Conservation (phyloP, 371 early-diverging fungal genomes). For the Funneliformis caledonium region DNA sequence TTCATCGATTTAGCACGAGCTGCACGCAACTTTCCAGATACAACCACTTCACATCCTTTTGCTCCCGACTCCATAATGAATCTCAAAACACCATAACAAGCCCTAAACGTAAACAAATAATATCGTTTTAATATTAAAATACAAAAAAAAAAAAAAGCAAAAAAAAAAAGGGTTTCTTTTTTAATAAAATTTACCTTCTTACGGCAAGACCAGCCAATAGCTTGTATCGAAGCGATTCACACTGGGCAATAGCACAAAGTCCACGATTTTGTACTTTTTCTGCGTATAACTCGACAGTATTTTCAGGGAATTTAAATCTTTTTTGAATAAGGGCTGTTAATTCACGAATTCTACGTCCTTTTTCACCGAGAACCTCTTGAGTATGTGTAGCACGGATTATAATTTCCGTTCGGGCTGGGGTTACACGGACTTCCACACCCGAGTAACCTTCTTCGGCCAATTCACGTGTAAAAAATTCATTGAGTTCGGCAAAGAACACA, state of each 20-base stretch:
- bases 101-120: constrained; percentile 57
- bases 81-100: constrained; percentile 98
- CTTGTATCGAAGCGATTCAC: constrained; percentile 98
- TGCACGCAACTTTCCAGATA: constrained; percentile 99
- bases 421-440: constrained; percentile 98
- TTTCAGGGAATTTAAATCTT: constrained; percentile 98
- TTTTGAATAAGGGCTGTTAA: constrained; percentile 98
- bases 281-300: constrained; percentile 97
- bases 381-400: constrained; percentile 99
- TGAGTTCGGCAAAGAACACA: constrained; percentile 99
- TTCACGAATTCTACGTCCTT: constrained; percentile 99
- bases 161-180: neutral
- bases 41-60: constrained; percentile 99
- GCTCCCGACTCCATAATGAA: constrained; percentile 99
- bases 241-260: constrained; percentile 99
- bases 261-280: constrained; percentile 99
- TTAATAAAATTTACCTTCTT: constrained; percentile 64
- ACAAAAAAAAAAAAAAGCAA: neutral
- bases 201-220: constrained; percentile 97
- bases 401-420: constrained; percentile 98
- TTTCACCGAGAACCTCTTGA: constrained; percentile 98
- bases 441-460: constrained; percentile 89
- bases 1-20: constrained; percentile 99
- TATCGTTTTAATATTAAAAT: neutral
- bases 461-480: constrained; percentile 98